phyloP scores from a whole-genome alignment of 306 rosid genomes.

The Leucaena leucocephala region DNA sequence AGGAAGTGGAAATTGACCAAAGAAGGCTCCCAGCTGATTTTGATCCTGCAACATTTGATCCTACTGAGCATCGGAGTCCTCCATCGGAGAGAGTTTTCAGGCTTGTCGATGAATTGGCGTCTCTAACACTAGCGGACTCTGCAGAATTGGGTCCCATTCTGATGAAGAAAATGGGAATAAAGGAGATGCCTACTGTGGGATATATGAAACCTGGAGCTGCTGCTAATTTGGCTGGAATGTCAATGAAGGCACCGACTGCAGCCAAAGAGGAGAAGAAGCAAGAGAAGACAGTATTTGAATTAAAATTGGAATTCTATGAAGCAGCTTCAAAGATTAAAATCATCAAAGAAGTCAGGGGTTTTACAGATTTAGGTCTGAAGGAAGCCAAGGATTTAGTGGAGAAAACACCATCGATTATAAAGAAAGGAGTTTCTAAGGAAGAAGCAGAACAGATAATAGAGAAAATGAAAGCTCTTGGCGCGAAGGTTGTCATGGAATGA shows the following conservation, averaged over 20 bases:
- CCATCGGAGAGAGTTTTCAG: constrained; percentile 75
- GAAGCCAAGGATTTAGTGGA: constrained; percentile 89
- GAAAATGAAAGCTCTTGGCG: constrained; percentile 89
- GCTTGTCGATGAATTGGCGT: constrained; percentile 84
- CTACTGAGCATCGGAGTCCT: constrained; percentile 81
- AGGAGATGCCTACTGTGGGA: constrained; percentile 67
- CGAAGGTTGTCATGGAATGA: constrained; percentile 83
- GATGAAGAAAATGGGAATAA: constrained; percentile 70
- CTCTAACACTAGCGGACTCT: constrained; percentile 72
- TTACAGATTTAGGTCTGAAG: constrained; percentile 85
- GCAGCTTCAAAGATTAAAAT: constrained; percentile 82
- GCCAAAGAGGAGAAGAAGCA: constrained; percentile 80
- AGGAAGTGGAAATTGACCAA: constrained; percentile 87
- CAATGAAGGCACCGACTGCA: constrained; percentile 52
- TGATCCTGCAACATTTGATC: constrained; percentile 84
- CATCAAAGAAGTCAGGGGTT: constrained; percentile 84
- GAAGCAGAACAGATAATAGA: constrained; percentile 83
- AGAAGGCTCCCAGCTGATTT: constrained; percentile 93
- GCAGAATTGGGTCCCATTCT: constrained; percentile 73
- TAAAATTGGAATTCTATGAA: constrained; percentile 81
- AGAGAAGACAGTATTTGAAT: constrained; percentile 78
- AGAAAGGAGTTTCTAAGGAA: constrained; percentile 86
- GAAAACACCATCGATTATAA: constrained; percentile 74
- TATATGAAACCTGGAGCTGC: constrained; percentile 77
- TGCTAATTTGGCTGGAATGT: constrained; percentile 67